Base-by-base conservation (phyloP, 1,139 yeast genomes). In the Blastobotrys raffinosifermentans region DNA sequence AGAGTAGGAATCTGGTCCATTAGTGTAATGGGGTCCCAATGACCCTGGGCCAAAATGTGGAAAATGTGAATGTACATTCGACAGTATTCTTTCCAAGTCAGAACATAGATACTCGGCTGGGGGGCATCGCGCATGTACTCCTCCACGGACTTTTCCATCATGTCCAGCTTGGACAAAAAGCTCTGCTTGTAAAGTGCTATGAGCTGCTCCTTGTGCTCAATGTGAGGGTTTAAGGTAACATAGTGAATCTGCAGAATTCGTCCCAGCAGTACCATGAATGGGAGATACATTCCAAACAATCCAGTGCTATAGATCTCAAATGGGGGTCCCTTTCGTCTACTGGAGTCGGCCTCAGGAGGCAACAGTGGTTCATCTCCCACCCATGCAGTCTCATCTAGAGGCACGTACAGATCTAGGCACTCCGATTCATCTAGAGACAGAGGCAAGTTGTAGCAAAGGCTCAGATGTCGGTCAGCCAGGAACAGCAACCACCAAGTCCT, bases 401-500 rank as follows among this genome's bases (percentile, higher is more conserved):
- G 69, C 4, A 55, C 44, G 36, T 46, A 58, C 16, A 64, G 37
- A 5, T 52, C 53, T 18, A 41, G 32, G 21, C 58, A 54, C 34
- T 58, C 64, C 4, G 53, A 43, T 40, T 64, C 68, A 9, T 51
- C 41, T 13, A 61, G 45, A 5, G 53, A 42, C 9, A 55, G 41
- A 1, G 60, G 57, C 15, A 55, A 40, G 39, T 62, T 63, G 44
- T 61, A 61, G 32, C 65, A 59, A 26, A 64, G 48, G 0, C 61
- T 57, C 10, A 61, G 53, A 36, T 63, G 57, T 19, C 67, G 50
- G 40, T 64, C 69, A 22, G 61, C 44, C 33, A 61, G 50, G 39
- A 56, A 64, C 10, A 64, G 42, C 2, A 62, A 53, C 67, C 69
- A 63, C 67, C 67, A 64, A 0, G 59, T 51, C 27, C 69, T 52